These are phyloP conservation scores for Parafenestella ontariensis DNA, from an alignment of 2,329 filamentous ascomycete species.

Conservation along the genomic window DNA sequence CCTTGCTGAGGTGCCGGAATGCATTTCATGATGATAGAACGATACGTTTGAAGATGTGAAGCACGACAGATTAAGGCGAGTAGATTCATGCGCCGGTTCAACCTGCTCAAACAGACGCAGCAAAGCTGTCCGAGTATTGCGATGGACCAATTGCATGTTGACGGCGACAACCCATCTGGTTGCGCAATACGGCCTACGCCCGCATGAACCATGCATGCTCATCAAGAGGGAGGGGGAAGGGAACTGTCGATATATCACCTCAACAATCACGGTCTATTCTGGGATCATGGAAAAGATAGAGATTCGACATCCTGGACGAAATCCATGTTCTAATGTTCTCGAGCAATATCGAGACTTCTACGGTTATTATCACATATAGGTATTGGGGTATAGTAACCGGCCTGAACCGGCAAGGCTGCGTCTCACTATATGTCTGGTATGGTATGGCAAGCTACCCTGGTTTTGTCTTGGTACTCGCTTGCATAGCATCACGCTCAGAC, in stretches of 20 bases:
- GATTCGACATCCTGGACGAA: conserved; percentile 6
- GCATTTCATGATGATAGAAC: conserved; percentile 4
- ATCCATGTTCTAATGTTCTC: conserved; percentile 10
- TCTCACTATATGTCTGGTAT: conserved; percentile 1
- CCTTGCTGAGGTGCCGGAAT: conserved; percentile 25
- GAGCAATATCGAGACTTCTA: conserved; percentile 24
- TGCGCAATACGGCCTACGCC: conserved; percentile 9
- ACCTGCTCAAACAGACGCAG: conserved; percentile 31
- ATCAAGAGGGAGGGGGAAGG: conserved; percentile 11
- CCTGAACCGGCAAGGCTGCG: conserved; percentile 3
- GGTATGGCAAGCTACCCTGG: neutral
- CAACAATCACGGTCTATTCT: conserved; percentile 26
- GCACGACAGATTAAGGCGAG: conserved; percentile 15
- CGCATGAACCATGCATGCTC: conserved; percentile 6
- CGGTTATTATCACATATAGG: conserved; percentile 36
- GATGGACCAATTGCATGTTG: conserved; percentile 22
- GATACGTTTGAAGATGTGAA: conserved; percentile 5
- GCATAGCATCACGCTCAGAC: neutral
- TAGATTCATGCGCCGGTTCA: conserved; percentile 26
- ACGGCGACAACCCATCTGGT: conserved; percentile 21
- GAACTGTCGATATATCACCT: conserved; percentile 4
- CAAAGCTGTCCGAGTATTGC: conserved; percentile 10
- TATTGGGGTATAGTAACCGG: conserved; percentile 17
- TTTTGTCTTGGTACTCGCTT: neutral
- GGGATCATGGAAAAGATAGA: conserved; percentile 20